phyloP scores from a whole-genome alignment of 768 basidiomycete species.

The Leccinum ochraceum region DNA sequence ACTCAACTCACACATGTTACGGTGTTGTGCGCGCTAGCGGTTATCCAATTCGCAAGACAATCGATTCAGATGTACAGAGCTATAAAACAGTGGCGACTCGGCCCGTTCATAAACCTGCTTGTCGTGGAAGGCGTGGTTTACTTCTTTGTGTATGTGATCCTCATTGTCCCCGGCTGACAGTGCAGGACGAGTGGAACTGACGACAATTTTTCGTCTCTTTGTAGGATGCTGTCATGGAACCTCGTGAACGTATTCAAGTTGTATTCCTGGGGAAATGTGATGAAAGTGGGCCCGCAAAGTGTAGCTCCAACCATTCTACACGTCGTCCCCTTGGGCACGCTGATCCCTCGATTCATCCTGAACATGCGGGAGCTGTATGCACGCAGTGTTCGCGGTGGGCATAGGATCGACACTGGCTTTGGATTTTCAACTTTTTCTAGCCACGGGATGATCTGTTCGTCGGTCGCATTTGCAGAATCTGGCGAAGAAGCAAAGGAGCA shows the following conservation, averaged over 20 bases:
- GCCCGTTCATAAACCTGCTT: background rate
- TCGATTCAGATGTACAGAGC: background rate
- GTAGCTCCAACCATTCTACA: too few relatives aligned
- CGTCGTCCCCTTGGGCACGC: too few relatives aligned
- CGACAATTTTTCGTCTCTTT: background rate
- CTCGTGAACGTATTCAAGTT: background rate
- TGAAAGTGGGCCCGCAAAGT: too few relatives aligned
- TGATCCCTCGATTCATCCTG: background rate
- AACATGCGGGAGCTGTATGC: background rate
- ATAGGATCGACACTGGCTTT: background rate
- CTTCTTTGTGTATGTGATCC: background rate
- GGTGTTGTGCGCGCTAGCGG: background rate
- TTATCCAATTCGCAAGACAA: background rate
- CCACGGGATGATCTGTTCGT: background rate
- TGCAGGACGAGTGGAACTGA: background rate
- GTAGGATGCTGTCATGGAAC: background rate
- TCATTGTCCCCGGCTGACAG: background rate
- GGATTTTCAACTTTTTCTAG: background rate
- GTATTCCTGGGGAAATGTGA: too few relatives aligned
- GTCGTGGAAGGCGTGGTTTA: background rate
- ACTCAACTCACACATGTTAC: background rate
- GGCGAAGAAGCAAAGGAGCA: background rate
- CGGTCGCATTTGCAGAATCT: background rate
- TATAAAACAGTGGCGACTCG: background rate
- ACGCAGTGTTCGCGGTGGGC: background rate